Evolutionary conservation across 2,329 filamentous ascomycete genomes (phyloP), one percentile per base, ranked within the genome.

Genomic region (Kalaharituber pfeilii): DNA sequence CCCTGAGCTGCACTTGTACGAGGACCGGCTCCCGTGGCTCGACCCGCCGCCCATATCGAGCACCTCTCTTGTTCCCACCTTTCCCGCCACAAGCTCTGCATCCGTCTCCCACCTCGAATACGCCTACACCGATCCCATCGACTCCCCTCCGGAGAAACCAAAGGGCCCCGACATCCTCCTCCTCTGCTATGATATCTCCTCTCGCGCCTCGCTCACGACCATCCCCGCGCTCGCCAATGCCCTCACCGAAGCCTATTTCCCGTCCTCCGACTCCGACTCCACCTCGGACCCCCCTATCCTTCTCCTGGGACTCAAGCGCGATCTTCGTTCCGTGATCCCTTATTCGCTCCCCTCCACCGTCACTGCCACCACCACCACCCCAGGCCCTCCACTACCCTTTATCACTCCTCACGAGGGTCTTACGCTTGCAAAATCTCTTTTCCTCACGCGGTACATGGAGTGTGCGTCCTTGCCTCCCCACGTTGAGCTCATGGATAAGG

Each of bases 311-410:
- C 42, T 47, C n/a, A 15, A 47, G 5, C 42, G 42, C 5, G 42
- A 47, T 22, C 5, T 22, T 6, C 3, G 42, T 11, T 20, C 15
- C 20, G 20, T 18, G 13, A 39, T 39, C 7, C 33, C 33, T 18
- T 39, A 39, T 50, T 55, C 44, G 50, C 50, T 50, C 50, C 55
- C 53, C 55, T 50, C 50, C 45, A 39, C 33, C 49, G 45, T 36
- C 29, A 28, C 42, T 39, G 54, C 29, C 44, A 49, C 55, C 52
- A 49, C 53, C 50, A 51, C 52, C 44, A 53, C 49, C 49, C 30
- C 26, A 26, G 51, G 53, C 53, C 56, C 45, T 53, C n/a, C n/a
- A n/a, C n/a, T n/a, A n/a, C 42, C 51, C 39, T 52, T 55, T 53
- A 54, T 54, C 53, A 51, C 53, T 45, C 56, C 53, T 49, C 47